Base-by-base conservation (phyloP, 2,329 filamentous ascomycete genomes). In the Sporothrix globosa region DNA sequence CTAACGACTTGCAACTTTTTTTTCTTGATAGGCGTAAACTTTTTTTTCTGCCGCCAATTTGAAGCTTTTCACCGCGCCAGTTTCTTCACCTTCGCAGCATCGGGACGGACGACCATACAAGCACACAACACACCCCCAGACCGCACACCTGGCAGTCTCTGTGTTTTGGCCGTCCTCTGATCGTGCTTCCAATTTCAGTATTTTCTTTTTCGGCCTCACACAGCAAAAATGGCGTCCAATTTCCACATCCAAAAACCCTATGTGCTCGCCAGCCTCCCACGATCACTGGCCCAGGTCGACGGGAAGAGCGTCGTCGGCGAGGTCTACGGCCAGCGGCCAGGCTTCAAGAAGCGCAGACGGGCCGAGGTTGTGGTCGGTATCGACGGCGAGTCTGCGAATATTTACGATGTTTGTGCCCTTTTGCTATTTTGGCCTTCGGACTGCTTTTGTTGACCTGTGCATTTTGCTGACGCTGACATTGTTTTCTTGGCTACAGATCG, bases 191-290 rank as follows among this genome's bases (percentile, higher is more conserved):
- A 3, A 21, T 30, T 48, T 39, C 17, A 48, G 1, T 14, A 19
- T 19, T 7, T 50, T 5, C 11, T 56, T 6, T 63, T 54, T 39
- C 17, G 10, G 3, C 39, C 27, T 5, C 30, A 19, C 19, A 54
- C 58, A 60, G 34, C 58, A 30, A 75, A 48, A 52, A 89, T 89
- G 87, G 83, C 86, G 74, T 84, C 85, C 58, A 85, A 86, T 73
- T 87, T 89, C 75, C 85, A 86, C 73, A 84, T 90, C 70, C 87
- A 90, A 77, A 85, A 85, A 80, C 88, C 88, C n/a, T 89, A 87
- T 76, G 84, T 89, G 71, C 81, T 91, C 73, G 86, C 87, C 46
- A 81, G 86, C 10, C 80, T 91, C 60, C 87, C 88, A 13, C 81
- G 83, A 54, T 87, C 88, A 2, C 82, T 90, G 66, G 86, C 88